Percentiles rank a stretch among this genome's conserved stretches.
Conservation (phyloP, 2,329 filamentous ascomycete genomes). For the Penicillium italicum region DNA sequence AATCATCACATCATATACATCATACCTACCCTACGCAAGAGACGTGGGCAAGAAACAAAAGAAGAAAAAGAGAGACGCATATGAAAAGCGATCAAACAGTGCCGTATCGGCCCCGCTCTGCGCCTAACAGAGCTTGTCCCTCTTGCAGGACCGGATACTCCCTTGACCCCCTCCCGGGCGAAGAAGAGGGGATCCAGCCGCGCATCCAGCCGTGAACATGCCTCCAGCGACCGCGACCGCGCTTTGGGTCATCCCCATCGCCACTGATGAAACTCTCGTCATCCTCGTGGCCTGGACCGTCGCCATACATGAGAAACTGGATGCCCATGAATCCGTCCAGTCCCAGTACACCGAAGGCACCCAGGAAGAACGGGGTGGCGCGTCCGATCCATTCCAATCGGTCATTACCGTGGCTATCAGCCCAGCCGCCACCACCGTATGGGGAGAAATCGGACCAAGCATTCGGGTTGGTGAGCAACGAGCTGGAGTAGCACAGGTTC, state of each 20-base stretch:
- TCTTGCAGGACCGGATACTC: conserved; percentile 21
- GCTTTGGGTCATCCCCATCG: conserved; percentile 42
- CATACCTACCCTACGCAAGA: not conserved
- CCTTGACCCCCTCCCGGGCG: conserved; percentile 29
- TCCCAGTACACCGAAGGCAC: conserved; percentile 60
- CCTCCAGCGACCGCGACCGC: conserved; percentile 50
- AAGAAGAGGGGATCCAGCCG: conserved; percentile 58
- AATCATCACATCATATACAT: conserved; percentile 10
- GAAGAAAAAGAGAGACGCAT: not conserved
- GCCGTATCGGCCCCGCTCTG: conserved; percentile 33
- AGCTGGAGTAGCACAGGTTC: conserved; percentile 64
- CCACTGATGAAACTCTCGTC: conserved; percentile 6
- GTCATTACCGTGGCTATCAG: conserved; percentile 52
- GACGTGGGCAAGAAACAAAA: not conserved
- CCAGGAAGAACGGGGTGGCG: conserved; percentile 62
- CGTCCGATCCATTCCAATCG: conserved; percentile 55
- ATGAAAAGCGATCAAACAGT: conserved; percentile 26
- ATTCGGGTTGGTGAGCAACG: conserved; percentile 60
- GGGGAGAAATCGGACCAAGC: conserved; percentile 58
- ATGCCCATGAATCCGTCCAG: conserved; percentile 61
- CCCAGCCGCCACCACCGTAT: conserved; percentile 60
- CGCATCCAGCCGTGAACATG: conserved; percentile 63
- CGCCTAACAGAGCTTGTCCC: conserved; percentile 29
- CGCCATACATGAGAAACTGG: conserved; percentile 60
- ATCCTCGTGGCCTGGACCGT: conserved; percentile 33